phyloP scores from a whole-genome alignment of 75 land plant genomes.

The Isoetes taiwanensis region DNA sequence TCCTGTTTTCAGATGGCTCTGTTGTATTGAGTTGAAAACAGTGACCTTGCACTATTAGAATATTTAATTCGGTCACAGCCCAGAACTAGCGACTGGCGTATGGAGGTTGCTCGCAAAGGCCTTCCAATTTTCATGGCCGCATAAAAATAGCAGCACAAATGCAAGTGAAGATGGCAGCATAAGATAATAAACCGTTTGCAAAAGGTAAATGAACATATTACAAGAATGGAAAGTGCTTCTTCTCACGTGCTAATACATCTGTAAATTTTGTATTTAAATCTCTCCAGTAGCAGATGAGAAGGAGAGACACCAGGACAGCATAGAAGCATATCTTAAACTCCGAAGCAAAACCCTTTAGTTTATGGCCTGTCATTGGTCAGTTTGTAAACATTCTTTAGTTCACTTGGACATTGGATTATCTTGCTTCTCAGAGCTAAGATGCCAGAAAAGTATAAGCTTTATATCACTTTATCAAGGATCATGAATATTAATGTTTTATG shows the following conservation, averaged over 20 bases:
- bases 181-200: neutral
- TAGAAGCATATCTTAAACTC: conserved; percentile 24
- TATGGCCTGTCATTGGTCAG: conserved; percentile 14
- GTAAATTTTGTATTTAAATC: neutral
- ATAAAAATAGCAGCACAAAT: conserved; percentile 30
- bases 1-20: conserved; percentile 34
- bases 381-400: neutral
- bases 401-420: conserved; percentile 9
- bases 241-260: neutral
- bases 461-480: neutral
- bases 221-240: neutral
- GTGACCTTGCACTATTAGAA: conserved; percentile 40
- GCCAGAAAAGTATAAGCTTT: conserved; percentile 18
- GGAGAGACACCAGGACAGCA: conserved; percentile 24
- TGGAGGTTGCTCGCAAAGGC: conserved; percentile 62
- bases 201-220: neutral
- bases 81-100: conserved; percentile 43
- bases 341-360: conserved; percentile 17
- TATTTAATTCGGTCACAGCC: conserved; percentile 39
- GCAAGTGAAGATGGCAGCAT: conserved; percentile 19
- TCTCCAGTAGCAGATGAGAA: neutral
- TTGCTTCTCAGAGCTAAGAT: conserved; percentile 22
- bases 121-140: conserved; percentile 57
- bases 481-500: no score
- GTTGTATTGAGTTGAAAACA: conserved; percentile 58